Percentiles rank a stretch among this genome's conserved stretches.
phyloP scores from a whole-genome alignment of 148 eudicot species.

The Rhododendron williamsianum region DNA sequence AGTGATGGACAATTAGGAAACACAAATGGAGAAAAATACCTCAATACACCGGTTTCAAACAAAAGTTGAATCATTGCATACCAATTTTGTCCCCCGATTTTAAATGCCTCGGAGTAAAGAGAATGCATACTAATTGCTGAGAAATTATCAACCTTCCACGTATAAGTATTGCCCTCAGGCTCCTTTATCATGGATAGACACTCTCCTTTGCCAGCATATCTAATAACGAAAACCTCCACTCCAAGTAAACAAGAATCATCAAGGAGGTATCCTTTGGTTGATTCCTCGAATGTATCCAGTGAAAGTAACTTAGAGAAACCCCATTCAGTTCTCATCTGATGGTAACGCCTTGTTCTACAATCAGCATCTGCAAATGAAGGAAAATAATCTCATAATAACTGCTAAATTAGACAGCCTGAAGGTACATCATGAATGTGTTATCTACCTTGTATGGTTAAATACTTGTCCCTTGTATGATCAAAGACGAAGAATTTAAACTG shows the following conservation, averaged over 20 bases:
- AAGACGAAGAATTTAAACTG: conserved; percentile 15
- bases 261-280: conserved; percentile 12
- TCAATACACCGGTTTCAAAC: background rate
- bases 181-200: conserved; percentile 5
- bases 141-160: conserved; percentile 15
- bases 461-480: conserved; percentile 14
- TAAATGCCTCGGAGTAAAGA: background rate
- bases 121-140: background rate
- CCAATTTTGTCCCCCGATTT: conserved; percentile 2
- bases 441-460: conserved; percentile 17
- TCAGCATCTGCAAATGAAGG: background rate
- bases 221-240: conserved; percentile 11
- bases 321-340: conserved; percentile 13
- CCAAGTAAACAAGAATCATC: conserved; percentile 15
- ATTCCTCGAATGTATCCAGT: background rate
- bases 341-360: conserved; percentile 8
- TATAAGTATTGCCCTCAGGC: background rate
- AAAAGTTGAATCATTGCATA: background rate
- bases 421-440: background rate
- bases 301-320: conserved; percentile 12
- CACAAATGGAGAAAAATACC: background rate
- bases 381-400: background rate
- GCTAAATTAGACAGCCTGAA: background rate
- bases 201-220: conserved; percentile 9
- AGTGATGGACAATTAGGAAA: background rate